Conservation (phyloP, 495 filamentous ascomycete genomes). For the Endocarpon pusillum region DNA sequence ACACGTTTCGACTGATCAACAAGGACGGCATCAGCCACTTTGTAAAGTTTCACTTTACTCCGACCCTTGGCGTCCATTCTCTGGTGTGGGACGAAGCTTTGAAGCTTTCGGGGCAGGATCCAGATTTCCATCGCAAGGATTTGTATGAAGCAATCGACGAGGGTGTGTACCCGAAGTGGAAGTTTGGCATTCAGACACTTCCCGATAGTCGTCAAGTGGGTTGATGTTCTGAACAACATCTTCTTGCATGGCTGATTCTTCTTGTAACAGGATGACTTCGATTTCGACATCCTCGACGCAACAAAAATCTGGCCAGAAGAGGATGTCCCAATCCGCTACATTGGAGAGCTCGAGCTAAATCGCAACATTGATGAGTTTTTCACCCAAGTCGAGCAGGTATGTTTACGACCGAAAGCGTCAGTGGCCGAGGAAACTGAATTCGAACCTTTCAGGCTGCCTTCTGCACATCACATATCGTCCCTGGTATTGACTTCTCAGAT, state of each 20-base stretch:
- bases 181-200: constrained; percentile 64
- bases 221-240: no score
- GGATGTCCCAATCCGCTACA: constrained; percentile 57
- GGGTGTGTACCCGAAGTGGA: constrained; percentile 61
- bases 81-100: constrained; percentile 80
- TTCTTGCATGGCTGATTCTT: no score
- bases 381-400: constrained; percentile 67
- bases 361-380: constrained; percentile 76
- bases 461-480: constrained; percentile 71
- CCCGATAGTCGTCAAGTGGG: no score
- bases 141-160: constrained; percentile 65
- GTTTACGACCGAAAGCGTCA: no score
- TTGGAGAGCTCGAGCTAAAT: constrained; percentile 72
- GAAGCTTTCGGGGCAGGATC: constrained; percentile 66
- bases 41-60: constrained; percentile 71
- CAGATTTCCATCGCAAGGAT: constrained; percentile 79
- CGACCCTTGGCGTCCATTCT: constrained; percentile 66
- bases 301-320: constrained; percentile 89
- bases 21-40: constrained; percentile 52
- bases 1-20: constrained; percentile 63
- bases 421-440: no score
- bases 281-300: constrained; percentile 83
- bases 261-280: constrained; percentile 60
- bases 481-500: constrained; percentile 74
- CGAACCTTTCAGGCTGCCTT: constrained; percentile 67